A percentile compares a stretch with the other conserved stretches of the same genome.
Evolutionary conservation across 768 basidiomycete species (phyloP).

Genomic region (Scleroderma citrinum): DNA sequence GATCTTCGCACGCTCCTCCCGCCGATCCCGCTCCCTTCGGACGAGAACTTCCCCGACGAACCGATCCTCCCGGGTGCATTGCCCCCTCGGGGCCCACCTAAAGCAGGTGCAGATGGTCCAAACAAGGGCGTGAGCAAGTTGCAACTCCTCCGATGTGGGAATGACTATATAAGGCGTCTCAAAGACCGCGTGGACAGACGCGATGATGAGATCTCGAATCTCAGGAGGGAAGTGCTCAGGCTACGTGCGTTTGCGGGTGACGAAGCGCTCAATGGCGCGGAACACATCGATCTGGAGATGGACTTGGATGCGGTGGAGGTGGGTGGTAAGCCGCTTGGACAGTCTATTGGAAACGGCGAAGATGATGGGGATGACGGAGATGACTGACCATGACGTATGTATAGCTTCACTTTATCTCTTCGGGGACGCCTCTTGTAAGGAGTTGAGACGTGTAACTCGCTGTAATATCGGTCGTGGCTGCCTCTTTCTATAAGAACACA

Average conservation of each 20-base stretch:
- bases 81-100: conserved; percentile 84
- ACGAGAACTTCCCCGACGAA: conserved; percentile 64
- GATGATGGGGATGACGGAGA: conserved; percentile 19
- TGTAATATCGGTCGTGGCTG: background rate
- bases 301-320: conserved; percentile 27
- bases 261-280: conserved; percentile 15
- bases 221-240: conserved; percentile 62
- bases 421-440: background rate
- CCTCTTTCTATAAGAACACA: no score
- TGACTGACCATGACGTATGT: background rate
- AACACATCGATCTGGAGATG: conserved; percentile 21
- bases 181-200: conserved; percentile 73
- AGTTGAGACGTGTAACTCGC: background rate
- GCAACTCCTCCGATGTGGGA: conserved; percentile 85
- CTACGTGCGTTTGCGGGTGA: conserved; percentile 38
- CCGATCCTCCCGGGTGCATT: conserved; percentile 81
- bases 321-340: conserved; percentile 13
- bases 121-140: conserved; percentile 94
- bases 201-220: conserved; percentile 65
- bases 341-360: conserved; percentile 26
- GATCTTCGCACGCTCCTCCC: conserved; percentile 80
- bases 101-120: conserved; percentile 82
- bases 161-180: conserved; percentile 77
- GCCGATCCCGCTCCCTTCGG: conserved; percentile 77
- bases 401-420: background rate